These are phyloP conservation scores for Nigrospora oryzae DNA, from an alignment of 2,329 filamentous ascomycete species.

Conservation along the genomic window DNA sequence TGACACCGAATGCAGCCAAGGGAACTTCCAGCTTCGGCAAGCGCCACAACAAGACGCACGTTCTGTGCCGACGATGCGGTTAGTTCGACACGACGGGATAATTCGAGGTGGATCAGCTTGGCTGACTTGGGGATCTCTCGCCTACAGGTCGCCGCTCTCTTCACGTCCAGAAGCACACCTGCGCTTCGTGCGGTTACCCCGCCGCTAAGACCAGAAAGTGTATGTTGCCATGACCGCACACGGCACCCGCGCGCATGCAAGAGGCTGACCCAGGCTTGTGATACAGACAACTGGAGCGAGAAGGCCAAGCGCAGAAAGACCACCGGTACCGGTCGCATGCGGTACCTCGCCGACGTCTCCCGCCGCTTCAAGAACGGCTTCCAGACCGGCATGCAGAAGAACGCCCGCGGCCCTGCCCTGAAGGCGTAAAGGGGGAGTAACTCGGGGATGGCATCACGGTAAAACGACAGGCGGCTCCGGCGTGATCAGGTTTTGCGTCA, in stretches of 20 bases:
- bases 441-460: constrained; percentile 24
- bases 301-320: constrained; percentile 99
- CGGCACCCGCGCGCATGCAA: neutral
- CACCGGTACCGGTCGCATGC: constrained; percentile 91
- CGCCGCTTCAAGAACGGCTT: constrained; percentile 98
- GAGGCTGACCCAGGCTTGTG: neutral
- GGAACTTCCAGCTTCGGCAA: constrained; percentile 28
- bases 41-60: constrained; percentile 97
- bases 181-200: constrained; percentile 91
- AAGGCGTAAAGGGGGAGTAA: constrained; percentile 23
- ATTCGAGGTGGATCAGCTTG: constrained; percentile 4
- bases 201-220: constrained; percentile 96
- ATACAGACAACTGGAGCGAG: constrained; percentile 95
- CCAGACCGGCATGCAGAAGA: constrained; percentile 82
- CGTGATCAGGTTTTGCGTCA: constrained; percentile 10
- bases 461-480: constrained; percentile 12
- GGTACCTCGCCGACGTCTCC: constrained; percentile 86
- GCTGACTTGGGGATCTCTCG: constrained; percentile 13
- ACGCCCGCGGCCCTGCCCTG: constrained; percentile 51
- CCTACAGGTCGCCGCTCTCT: constrained; percentile 80
- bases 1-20: constrained; percentile 22
- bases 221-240: constrained; percentile 47
- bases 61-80: constrained; percentile 97
- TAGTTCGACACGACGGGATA: constrained; percentile 36
- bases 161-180: constrained; percentile 99